A percentile compares a stretch with the other conserved stretches of the same genome.
phyloP scores from a whole-genome alignment of 1,284 basidiomycete species.

The Meripilus lineatus region DNA sequence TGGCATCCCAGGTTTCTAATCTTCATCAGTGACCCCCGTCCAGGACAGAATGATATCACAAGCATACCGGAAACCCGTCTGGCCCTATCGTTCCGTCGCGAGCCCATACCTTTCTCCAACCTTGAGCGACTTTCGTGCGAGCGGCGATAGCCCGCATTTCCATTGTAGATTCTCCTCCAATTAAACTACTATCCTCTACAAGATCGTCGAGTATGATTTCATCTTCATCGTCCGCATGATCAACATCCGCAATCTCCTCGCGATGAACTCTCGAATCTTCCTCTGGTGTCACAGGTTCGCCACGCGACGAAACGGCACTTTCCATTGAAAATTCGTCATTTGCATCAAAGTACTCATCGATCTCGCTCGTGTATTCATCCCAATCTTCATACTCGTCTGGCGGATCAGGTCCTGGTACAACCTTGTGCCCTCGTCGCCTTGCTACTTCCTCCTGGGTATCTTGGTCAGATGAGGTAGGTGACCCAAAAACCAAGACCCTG shows the following conservation, averaged over 20 bases:
- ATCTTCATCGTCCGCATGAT: constrained; percentile 14
- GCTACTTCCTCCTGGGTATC: constrained; percentile 8
- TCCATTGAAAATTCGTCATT: constrained; percentile 29
- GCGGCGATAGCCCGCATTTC: background rate
- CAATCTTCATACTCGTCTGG: constrained; percentile 36
- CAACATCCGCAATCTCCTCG: constrained; percentile 13
- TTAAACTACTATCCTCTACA: constrained; percentile 16
- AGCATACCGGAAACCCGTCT: constrained; percentile 20
- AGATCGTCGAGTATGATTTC: constrained; percentile 16
- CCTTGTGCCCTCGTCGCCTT: constrained; percentile 8
- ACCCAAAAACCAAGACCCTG: constrained; percentile 33
- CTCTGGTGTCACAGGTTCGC: constrained; percentile 27
- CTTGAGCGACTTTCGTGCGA: constrained; percentile 42
- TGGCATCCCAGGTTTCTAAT: constrained; percentile 29
- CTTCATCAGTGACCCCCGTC: constrained; percentile 5
- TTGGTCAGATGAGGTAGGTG: constrained; percentile 23
- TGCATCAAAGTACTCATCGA: constrained; percentile 40
- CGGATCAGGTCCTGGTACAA: constrained; percentile 38
- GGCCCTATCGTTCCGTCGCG: constrained; percentile 17
- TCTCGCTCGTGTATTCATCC: constrained; percentile 44
- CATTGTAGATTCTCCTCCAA: constrained; percentile 4
- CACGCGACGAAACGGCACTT: constrained; percentile 25
- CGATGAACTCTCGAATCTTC: constrained; percentile 17
- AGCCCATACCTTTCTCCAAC: constrained; percentile 59
- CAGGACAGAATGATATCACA: constrained; percentile 5